Evolutionary conservation across 2,329 filamentous ascomycete genomes (phyloP).

Genomic region (Aspergillus candidus): DNA sequence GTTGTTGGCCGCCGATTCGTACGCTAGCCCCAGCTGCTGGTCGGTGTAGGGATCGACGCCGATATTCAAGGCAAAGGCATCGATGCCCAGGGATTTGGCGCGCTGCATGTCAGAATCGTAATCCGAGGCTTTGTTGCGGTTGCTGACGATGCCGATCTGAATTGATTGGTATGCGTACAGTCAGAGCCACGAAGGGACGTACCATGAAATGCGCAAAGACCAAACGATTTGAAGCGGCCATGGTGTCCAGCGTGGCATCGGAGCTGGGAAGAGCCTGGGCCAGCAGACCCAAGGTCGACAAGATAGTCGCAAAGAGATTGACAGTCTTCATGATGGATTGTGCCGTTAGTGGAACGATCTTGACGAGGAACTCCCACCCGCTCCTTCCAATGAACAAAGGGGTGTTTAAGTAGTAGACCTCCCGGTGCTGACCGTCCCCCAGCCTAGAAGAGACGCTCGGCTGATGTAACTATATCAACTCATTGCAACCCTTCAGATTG

Average conservation of each 20-base stretch:
- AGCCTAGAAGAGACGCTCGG: no score
- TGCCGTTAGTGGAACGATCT: no score
- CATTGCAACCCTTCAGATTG: no score
- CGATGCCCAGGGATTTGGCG: slow-evolving; percentile 41
- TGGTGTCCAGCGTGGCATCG: not conserved
- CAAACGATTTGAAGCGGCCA: not conserved
- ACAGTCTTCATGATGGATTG: no score
- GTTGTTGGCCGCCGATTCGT: slow-evolving; percentile 43
- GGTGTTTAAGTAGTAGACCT: no score
- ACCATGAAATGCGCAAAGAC: slow-evolving; percentile 11
- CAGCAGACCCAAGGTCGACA: no score
- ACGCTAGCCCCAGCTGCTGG: slow-evolving; percentile 45
- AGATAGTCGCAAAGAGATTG: no score
- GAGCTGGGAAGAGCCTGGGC: slow-evolving; percentile 1
- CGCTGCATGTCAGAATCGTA: slow-evolving; percentile 46
- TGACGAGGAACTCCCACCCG: no score
- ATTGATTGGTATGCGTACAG: no score
- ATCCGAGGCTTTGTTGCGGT: slow-evolving; percentile 38
- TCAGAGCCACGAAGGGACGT: not conserved
- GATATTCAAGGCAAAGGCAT: slow-evolving; percentile 49
- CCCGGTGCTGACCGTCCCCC: no score
- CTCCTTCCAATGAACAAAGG: no score
- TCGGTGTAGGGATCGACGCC: slow-evolving; percentile 41
- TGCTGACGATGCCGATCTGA: slow-evolving; percentile 43
- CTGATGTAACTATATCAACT: no score